phyloP scores from a whole-genome alignment of 352 stramenopile species.

The Globisporangium echinulatum region DNA sequence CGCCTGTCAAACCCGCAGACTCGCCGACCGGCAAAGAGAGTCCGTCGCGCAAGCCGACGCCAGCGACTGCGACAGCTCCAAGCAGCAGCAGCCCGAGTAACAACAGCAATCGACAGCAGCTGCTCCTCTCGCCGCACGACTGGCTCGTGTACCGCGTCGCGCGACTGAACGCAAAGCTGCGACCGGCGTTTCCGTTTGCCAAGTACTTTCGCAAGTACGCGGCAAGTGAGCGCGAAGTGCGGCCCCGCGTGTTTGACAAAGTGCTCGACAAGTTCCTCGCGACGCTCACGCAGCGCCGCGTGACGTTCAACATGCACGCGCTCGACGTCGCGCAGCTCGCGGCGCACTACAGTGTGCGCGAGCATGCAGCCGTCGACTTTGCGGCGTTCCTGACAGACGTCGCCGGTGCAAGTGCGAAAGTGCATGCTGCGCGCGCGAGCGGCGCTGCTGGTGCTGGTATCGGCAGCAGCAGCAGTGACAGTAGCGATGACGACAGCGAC shows the following conservation, averaged over 20 bases:
- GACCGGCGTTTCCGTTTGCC: slow-evolving; percentile 53
- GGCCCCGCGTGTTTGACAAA: slow-evolving; percentile 60
- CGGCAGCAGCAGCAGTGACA: slow-evolving; percentile 20
- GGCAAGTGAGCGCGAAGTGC: slow-evolving; percentile 34
- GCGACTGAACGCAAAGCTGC: slow-evolving; percentile 40
- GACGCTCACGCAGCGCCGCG: slow-evolving; percentile 37
- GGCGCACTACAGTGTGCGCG: slow-evolving; percentile 22
- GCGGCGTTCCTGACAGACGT: slow-evolving; percentile 49
- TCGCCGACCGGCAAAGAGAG: slow-evolving; percentile 10
- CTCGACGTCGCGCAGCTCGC: slow-evolving; percentile 47
- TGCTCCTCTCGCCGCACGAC: slow-evolving; percentile 4
- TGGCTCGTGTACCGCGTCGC: slow-evolving; percentile 30
- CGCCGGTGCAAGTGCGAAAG: slow-evolving; percentile 20
- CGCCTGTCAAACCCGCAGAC: slow-evolving; percentile 1
- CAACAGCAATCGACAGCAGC: not conserved
- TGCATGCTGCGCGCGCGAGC: slow-evolving; percentile 2
- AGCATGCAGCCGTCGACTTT: slow-evolving; percentile 30
- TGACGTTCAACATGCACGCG: slow-evolving; percentile 63
- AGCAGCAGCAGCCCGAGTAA: slow-evolving; percentile 7
- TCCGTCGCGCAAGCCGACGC: slow-evolving; percentile 2
- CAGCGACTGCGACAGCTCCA: not conserved
- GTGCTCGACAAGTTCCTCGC: slow-evolving; percentile 74
- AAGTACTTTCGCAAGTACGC: slow-evolving; percentile 78
- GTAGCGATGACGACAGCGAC: slow-evolving; percentile 22
- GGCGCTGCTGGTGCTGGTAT: not conserved